Evolutionary conservation across 2,329 filamentous ascomycete genomes (phyloP).

Genomic region (Penicillium hesseltinei): DNA sequence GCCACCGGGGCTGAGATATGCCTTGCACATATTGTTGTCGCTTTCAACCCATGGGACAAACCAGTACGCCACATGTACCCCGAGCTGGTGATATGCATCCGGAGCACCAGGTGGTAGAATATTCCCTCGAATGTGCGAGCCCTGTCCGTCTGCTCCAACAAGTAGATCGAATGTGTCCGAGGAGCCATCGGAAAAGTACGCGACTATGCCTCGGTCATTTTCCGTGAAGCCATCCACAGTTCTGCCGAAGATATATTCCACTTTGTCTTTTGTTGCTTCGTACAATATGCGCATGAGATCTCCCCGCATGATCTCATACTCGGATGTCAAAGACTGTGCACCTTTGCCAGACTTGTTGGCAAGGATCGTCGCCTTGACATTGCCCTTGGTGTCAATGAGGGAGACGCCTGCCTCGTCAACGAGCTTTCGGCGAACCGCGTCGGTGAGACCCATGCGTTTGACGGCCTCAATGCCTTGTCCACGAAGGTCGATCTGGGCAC

Average conservation of each 20-base stretch:
- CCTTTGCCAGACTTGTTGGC: slow-evolving; percentile 44
- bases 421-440: slow-evolving; percentile 37
- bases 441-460: slow-evolving; percentile 52
- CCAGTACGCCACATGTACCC: slow-evolving; percentile 29
- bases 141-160: slow-evolving; percentile 57
- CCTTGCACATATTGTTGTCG: slow-evolving; percentile 21
- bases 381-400: slow-evolving; percentile 46
- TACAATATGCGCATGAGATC: slow-evolving; percentile 55
- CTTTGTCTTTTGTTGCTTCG: slow-evolving; percentile 36
- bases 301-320: slow-evolving; percentile 61
- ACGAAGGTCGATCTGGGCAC: slow-evolving; percentile 56
- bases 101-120: slow-evolving; percentile 31
- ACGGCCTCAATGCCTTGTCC: slow-evolving; percentile 52
- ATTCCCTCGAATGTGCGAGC: slow-evolving; percentile 49
- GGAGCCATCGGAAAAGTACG: slow-evolving; percentile 46
- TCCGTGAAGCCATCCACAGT: slow-evolving; percentile 32
- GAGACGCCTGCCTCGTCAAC: slow-evolving; percentile 51
- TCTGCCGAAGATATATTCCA: slow-evolving; percentile 38
- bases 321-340: slow-evolving; percentile 50
- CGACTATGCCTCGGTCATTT: slow-evolving; percentile 35
- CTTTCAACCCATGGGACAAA: slow-evolving; percentile 23
- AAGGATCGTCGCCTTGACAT: slow-evolving; percentile 40
- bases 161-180: slow-evolving; percentile 51
- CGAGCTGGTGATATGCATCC: slow-evolving; percentile 21
- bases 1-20: slow-evolving; percentile 21